A percentile compares a stretch with the other conserved stretches of the same genome.
These are phyloP conservation scores for Penicillium taxi DNA, from an alignment of 495 filamentous ascomycete species.

Conservation along the genomic window DNA sequence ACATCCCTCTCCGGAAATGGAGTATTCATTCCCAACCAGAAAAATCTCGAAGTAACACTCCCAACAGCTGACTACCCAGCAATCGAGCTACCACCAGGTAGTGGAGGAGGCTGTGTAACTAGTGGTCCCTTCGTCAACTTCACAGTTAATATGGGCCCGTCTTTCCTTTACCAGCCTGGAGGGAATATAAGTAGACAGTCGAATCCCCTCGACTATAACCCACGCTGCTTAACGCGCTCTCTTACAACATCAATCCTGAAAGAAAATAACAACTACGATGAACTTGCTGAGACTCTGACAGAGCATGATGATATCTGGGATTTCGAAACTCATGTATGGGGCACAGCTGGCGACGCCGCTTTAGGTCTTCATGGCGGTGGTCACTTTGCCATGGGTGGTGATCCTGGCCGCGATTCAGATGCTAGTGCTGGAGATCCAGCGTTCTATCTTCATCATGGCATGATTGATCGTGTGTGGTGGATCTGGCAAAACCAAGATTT, in stretches of 20 bases:
- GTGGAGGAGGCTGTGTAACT: conserved; percentile 55
- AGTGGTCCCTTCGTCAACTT: conserved; percentile 48
- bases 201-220: conserved; percentile 40
- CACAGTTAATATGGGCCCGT: conserved; percentile 44
- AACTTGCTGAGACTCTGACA: conserved; percentile 37
- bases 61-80: conserved; percentile 14
- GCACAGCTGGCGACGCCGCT: conserved; percentile 34
- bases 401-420: conserved; percentile 53
- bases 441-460: conserved; percentile 63
- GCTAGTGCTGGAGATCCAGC: conserved; percentile 55
- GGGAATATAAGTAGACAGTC: conserved; percentile 7
- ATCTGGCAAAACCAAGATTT: conserved; percentile 60
- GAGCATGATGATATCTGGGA: conserved; percentile 34
- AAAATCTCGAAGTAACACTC: conserved; percentile 11
- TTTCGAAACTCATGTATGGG: conserved; percentile 44
- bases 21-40: conserved; percentile 28
- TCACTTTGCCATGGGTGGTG: conserved; percentile 56
- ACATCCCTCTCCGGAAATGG: conserved; percentile 56
- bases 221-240: conserved; percentile 58
- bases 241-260: conserved; percentile 39
- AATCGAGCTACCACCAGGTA: conserved; percentile 33
- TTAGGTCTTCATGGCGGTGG: conserved; percentile 55
- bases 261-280: conserved; percentile 41
- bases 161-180: conserved; percentile 21
- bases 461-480: conserved; percentile 63